Evolutionary conservation across 2,329 filamentous ascomycete species (phyloP).

Genomic region (Diaporthe caulivora): DNA sequence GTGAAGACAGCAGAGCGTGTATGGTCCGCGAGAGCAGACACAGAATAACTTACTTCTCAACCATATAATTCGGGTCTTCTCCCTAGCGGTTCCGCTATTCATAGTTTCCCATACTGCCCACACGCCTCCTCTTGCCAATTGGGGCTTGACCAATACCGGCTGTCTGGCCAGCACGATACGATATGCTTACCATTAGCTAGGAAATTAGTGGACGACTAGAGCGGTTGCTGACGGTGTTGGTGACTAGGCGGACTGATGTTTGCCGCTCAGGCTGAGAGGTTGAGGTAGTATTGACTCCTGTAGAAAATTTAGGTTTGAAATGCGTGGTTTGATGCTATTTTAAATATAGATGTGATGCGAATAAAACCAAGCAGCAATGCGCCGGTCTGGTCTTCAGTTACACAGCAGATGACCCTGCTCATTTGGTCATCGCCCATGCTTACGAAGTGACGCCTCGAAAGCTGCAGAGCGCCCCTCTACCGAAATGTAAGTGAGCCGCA

Average conservation of each 20-base stretch:
- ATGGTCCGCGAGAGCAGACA: not conserved
- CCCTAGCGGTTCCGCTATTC: not conserved
- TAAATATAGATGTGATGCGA: not conserved
- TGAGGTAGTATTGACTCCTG: not conserved
- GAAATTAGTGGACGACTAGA: not conserved
- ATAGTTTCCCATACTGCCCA: not conserved
- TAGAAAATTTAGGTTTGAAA: not conserved
- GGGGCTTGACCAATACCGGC: not conserved
- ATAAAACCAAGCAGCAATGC: not conserved
- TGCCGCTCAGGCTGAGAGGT: not conserved
- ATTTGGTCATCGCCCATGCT: too few relatives aligned
- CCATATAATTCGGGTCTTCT: not conserved
- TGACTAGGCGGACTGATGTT: not conserved
- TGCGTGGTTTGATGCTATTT: not conserved
- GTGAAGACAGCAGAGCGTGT: not conserved
- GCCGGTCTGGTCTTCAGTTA: not conserved
- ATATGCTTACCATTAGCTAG: not conserved
- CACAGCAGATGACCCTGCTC: not conserved
- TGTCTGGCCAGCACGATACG: not conserved
- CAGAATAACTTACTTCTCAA: not conserved
- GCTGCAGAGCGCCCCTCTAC: not conserved
- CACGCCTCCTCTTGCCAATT: not conserved
- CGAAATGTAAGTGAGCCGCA: not conserved
- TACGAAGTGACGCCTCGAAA: not conserved
- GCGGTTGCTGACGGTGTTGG: not conserved